Evolutionary conservation across 345 rosid species (phyloP), one percentile per base, ranked within the genome.

Genomic region (Psidium friedrichsthalianum): DNA sequence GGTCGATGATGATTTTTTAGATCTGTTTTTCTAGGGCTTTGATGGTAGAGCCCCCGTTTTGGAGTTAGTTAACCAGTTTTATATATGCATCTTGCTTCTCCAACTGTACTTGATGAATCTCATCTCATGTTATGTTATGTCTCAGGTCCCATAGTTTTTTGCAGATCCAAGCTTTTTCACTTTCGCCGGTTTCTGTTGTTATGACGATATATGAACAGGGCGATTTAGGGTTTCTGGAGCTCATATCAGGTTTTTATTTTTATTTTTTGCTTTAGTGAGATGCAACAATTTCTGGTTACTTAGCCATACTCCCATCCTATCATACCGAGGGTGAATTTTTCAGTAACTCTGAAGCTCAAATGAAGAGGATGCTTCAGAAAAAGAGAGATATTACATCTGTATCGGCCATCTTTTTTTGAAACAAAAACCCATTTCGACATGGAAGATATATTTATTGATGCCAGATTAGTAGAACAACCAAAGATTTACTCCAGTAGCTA

Each of bases 1-100:
- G 56, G 85, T 54, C 83, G 47, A 69, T 69, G 47, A 87, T 83
- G 89, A 88, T 90, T 86, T 90, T 90, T 90, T 84, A 87, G 88
- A 87, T 86, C 90, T 69, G 81, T 69, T 51, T 51, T 47, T 44
- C 80, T 54, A 32, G 42, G 54, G 87, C 86, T 87, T 91, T 83
- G 92, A 86, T 85, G 89, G 86, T 87, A 87, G 89, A 89, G 87
- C 88, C 88, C 44, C 57, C 58, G 40, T 27, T 84, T 74, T 86
- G 85, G 84, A 86, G 85, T 87, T 56, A 59, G 84, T 57, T 52
- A 85, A 57, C 49, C 44, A n/a, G 69, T 82, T 36, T 59, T 84
- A 84, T 83, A n/a, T 82, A 16, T 53, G 56, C 25, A 49, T 44
- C 54, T 27, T 69, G 24, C 47, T 36, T 69, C 80, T 36, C 47